Percentiles rank a stretch among this genome's conserved stretches.
phyloP scores from a whole-genome alignment of 495 filamentous ascomycete genomes.

The Neurospora sp. region DNA sequence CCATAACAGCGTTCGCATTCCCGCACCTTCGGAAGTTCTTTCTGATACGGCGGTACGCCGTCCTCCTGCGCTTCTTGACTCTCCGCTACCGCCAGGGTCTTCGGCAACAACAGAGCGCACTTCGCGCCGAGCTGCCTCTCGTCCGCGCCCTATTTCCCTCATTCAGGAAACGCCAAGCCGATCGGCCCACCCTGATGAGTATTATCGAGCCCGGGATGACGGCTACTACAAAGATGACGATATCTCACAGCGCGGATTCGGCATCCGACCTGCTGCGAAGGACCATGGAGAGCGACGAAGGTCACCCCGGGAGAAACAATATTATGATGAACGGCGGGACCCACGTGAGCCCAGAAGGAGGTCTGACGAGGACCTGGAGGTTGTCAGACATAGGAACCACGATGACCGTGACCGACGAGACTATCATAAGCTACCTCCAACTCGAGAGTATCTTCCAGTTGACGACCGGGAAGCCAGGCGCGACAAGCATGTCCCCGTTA shows the following conservation, averaged over 20 bases:
- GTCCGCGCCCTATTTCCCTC: conserved; percentile 35
- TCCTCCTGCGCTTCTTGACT: conserved; percentile 15
- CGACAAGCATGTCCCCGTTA: neutral
- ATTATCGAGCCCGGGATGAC: conserved; percentile 25
- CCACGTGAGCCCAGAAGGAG: conserved; percentile 17
- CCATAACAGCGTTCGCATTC: conserved; percentile 33
- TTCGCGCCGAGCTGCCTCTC: conserved; percentile 15
- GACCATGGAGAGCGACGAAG: conserved; percentile 19
- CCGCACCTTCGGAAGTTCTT: conserved; percentile 28
- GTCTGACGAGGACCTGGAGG: conserved; percentile 28
- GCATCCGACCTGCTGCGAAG: conserved; percentile 30
- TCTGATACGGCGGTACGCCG: conserved; percentile 26
- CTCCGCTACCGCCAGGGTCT: conserved; percentile 3
- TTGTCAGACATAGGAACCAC: conserved; percentile 9
- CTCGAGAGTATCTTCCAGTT: neutral
- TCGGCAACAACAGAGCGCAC: neutral
- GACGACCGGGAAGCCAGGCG: neutral
- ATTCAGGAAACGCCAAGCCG: conserved; percentile 32
- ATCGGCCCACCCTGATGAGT: conserved; percentile 29
- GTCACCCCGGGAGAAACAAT: conserved; percentile 12
- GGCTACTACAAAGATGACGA: conserved; percentile 30
- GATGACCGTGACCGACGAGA: conserved; percentile 11
- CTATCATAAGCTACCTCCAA: neutral
- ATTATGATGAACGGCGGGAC: conserved; percentile 29
- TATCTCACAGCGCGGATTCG: conserved; percentile 32